These are phyloP conservation scores for Nigrograna mackinnonii DNA, from an alignment of 2,329 filamentous ascomycete species.

Conservation along the genomic window DNA sequence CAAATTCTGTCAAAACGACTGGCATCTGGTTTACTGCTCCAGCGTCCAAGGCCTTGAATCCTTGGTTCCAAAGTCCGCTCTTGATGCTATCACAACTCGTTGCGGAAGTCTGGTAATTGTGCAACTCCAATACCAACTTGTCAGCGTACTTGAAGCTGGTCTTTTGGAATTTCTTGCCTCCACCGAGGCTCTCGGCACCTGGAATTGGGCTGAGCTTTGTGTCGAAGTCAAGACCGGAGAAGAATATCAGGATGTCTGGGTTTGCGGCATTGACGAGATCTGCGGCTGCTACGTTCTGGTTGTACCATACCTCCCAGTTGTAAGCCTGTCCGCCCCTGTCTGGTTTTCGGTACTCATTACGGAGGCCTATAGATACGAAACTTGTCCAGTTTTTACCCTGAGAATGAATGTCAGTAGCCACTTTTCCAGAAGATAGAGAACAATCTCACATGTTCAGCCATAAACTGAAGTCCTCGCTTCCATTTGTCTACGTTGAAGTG, in stretches of 20 bases:
- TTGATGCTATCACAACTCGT: slow-evolving; percentile 53
- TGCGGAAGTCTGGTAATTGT: slow-evolving; percentile 62
- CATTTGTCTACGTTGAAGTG: slow-evolving; percentile 64
- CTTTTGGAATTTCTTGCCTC: slow-evolving; percentile 51
- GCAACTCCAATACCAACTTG: slow-evolving; percentile 64
- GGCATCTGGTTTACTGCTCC: slow-evolving; percentile 52
- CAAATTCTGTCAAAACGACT: slow-evolving; percentile 63
- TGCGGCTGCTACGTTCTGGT: slow-evolving; percentile 53
- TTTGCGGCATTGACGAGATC: slow-evolving; percentile 57
- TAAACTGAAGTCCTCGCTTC: slow-evolving; percentile 62
- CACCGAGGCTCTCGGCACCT: slow-evolving; percentile 51
- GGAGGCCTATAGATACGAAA: slow-evolving; percentile 59
- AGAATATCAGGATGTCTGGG: slow-evolving; percentile 58
- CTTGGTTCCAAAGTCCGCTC: slow-evolving; percentile 53
- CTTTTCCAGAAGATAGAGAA: not conserved
- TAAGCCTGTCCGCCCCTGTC: slow-evolving; percentile 43
- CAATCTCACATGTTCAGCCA: slow-evolving; percentile 57
- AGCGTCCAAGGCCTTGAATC: slow-evolving; percentile 56
- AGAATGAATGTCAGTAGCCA: not conserved
- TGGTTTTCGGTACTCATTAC: slow-evolving; percentile 55
- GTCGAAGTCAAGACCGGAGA: slow-evolving; percentile 63
- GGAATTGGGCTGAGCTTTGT: slow-evolving; percentile 58
- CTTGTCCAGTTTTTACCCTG: slow-evolving; percentile 47
- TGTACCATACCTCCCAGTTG: slow-evolving; percentile 62
- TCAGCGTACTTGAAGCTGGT: slow-evolving; percentile 55